These are phyloP conservation scores for Tolypocladium paradoxum DNA, from an alignment of 2,329 filamentous ascomycete genomes.

Conservation along the genomic window DNA sequence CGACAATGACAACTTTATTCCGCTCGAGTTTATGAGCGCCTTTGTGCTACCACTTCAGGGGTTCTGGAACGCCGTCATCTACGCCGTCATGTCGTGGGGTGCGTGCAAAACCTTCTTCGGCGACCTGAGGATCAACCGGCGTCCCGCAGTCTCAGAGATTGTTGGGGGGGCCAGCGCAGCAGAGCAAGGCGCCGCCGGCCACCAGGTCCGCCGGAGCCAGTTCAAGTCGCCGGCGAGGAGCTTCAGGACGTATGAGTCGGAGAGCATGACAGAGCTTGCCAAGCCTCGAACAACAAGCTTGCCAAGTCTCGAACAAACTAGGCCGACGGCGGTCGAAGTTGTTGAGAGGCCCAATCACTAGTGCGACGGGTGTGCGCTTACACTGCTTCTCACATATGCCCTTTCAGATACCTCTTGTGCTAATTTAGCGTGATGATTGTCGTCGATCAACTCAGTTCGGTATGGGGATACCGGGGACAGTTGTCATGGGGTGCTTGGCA, in stretches of 20 bases:
- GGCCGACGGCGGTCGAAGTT: slow-evolving; percentile 15
- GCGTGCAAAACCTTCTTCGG: slow-evolving; percentile 42
- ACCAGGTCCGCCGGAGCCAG: slow-evolving; percentile 5
- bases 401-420: not conserved
- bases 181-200: not conserved
- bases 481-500: not conserved
- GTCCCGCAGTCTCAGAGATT: slow-evolving; percentile 23
- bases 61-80: slow-evolving; percentile 76
- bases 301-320: slow-evolving; percentile 27
- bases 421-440: not conserved
- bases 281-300: slow-evolving; percentile 28
- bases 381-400: not conserved
- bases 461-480: not conserved
- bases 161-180: slow-evolving; percentile 12
- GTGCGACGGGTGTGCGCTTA: not conserved
- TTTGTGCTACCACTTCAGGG: slow-evolving; percentile 73
- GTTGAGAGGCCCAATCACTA: not conserved
- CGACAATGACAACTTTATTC: slow-evolving; percentile 37
- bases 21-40: slow-evolving; percentile 58
- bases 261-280: slow-evolving; percentile 41
- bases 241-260: slow-evolving; percentile 30
- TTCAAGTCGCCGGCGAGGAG: slow-evolving; percentile 21
- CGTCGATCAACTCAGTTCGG: not conserved
- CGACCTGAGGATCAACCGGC: slow-evolving; percentile 21
- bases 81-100: slow-evolving; percentile 56